These are phyloP conservation scores for Verticillium longisporum DNA, from an alignment of 2,329 filamentous ascomycete species.

Conservation along the genomic window DNA sequence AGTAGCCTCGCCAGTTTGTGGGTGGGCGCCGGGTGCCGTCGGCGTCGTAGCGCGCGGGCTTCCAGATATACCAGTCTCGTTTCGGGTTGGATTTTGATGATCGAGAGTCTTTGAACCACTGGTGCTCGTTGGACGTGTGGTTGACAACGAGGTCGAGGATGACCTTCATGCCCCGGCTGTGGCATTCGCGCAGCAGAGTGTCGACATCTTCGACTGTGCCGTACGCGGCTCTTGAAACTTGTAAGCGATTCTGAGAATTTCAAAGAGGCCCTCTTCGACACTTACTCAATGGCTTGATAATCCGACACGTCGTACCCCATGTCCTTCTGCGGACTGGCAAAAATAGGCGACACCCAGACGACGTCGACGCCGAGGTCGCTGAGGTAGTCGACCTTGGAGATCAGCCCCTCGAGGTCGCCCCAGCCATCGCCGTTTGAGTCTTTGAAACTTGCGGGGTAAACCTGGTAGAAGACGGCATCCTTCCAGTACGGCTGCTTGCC, in stretches of 20 bases:
- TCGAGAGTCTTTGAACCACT: constrained; percentile 51
- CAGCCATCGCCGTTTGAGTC: constrained; percentile 54
- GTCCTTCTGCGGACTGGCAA: constrained; percentile 55
- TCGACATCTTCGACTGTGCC: constrained; percentile 63
- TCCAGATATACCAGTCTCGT: constrained; percentile 62
- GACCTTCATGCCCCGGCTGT: constrained; percentile 55
- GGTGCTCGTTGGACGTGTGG: constrained; percentile 52
- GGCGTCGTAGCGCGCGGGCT: constrained; percentile 43
- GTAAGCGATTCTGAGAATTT: not conserved
- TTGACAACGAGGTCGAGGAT: constrained; percentile 70
- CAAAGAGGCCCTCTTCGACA: not conserved
- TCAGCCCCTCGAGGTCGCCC: constrained; percentile 59
- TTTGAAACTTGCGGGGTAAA: constrained; percentile 53
- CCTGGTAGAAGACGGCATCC: constrained; percentile 39
- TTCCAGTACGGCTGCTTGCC: constrained; percentile 38
- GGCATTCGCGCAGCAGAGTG: constrained; percentile 50
- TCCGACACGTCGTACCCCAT: constrained; percentile 71
- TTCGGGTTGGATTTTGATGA: constrained; percentile 43
- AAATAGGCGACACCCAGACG: constrained; percentile 51
- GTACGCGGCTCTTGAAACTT: constrained; percentile 39
- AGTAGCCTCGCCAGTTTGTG: constrained; percentile 48
- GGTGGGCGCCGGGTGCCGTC: constrained; percentile 50
- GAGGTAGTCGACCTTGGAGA: constrained; percentile 58
- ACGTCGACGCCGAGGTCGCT: constrained; percentile 54
- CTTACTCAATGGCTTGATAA: constrained; percentile 54